Evolutionary conservation across 2,329 filamentous ascomycete species (phyloP).

Genomic region (Ophioceras dolichostomum): DNA sequence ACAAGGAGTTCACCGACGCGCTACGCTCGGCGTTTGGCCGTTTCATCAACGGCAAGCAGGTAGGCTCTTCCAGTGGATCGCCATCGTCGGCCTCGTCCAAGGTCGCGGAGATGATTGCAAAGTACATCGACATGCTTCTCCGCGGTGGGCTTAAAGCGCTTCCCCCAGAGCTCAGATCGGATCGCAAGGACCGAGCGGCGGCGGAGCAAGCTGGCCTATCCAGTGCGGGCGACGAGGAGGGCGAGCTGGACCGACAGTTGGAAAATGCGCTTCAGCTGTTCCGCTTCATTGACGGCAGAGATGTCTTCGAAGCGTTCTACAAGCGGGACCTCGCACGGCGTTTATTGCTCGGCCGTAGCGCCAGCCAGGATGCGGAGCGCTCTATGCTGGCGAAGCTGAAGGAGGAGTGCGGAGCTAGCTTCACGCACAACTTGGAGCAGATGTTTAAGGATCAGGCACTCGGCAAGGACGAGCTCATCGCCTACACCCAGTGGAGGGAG

Average conservation of each 20-base stretch:
- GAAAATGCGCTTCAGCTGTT: constrained; percentile 91
- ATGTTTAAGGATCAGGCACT: constrained; percentile 99
- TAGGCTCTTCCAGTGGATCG: too few relatives aligned
- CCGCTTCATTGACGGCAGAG: constrained; percentile 93
- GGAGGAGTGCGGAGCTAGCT: constrained; percentile 83
- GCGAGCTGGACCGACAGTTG: constrained; percentile 81
- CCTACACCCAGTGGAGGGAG: constrained; percentile 61
- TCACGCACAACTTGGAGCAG: constrained; percentile 93
- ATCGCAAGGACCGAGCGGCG: constrained; percentile 41
- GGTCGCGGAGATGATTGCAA: constrained; percentile 97
- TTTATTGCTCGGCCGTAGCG: constrained; percentile 81
- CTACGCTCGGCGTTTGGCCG: constrained; percentile 75
- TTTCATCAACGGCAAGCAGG: constrained; percentile 91
- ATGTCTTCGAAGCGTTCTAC: constrained; percentile 97
- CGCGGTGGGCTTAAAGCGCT: constrained; percentile 79
- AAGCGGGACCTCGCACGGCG: constrained; percentile 91
- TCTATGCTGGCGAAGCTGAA: constrained; percentile 90
- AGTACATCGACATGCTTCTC: constrained; percentile 84
- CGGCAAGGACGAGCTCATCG: constrained; percentile 82
- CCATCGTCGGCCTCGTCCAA: constrained; percentile 57
- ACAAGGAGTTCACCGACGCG: constrained; percentile 65
- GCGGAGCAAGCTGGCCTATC: constrained; percentile 51
- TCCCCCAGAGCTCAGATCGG: constrained; percentile 54
- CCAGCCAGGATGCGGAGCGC: constrained; percentile 87
- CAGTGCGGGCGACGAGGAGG: constrained; percentile 73